Evolutionary conservation across 345 rosid genomes (phyloP), one percentile per base, ranked within the genome.

Genomic region (Populus euphratica): DNA sequence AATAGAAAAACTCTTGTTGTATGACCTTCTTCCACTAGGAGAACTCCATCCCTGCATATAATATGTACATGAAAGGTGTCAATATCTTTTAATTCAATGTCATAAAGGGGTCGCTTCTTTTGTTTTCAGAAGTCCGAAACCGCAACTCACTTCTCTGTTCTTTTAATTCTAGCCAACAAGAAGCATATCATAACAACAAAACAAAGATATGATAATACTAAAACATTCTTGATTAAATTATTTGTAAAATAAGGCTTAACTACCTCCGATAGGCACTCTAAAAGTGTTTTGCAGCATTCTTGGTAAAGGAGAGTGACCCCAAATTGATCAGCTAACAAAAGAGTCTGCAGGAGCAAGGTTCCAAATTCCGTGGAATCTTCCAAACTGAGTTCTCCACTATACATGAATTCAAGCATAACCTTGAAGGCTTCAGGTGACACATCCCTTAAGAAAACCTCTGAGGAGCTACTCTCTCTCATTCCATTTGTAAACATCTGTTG

Each of bases 41-140:
- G 90, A 90, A 91, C 97, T 83, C 97, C 98, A 86, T 86, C 92
- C 98, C 99, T 96, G 98, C 98, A 94, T 87, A 85, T 90, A 88
- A 92, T 90, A 89, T 90, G 90, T 83, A 94, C 91, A 96, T 79
- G 90, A 90, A 91, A 90, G 76, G 88, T 77, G 88, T 96, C 85
- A 96, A 93, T 95, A 95, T 90, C 86, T 85, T 64, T 76, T 83
- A 72, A 87, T 86, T 86, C 88, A 76, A 72, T 76, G 73, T 72
- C 69, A 73, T 72, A 84, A 85, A 87, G 75, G 87, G 87, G 63
- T 91, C 89, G 83, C 90, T 89, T 87, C 84, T 86, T 94, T 85
- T 83, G 88, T 87, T 89, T 88, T 89, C 92, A 85, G 87, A 83
- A 84, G 90, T 83, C 98, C 89, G 80, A 84, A 78, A 86, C 87